Evolutionary conservation across 441 rosid species (phyloP).

Genomic region (Aleurites moluccanus): DNA sequence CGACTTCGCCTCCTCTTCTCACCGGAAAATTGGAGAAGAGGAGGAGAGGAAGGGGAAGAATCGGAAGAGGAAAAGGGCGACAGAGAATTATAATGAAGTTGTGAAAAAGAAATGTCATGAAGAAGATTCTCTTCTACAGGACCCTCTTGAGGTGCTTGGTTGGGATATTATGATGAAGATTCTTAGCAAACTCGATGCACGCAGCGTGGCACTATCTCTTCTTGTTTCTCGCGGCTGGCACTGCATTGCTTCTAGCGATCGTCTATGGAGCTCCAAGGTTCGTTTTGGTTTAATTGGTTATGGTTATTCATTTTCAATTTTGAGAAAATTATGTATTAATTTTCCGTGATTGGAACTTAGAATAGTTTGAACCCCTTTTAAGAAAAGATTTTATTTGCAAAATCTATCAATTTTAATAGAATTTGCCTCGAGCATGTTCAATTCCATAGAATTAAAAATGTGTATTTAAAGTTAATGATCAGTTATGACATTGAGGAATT

Average conservation of each 20-base stretch:
- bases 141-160: slow-evolving; percentile 58
- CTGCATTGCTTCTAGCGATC: slow-evolving; percentile 48
- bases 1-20: neutral
- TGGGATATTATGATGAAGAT: slow-evolving; percentile 56
- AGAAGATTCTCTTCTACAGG: slow-evolving; percentile 13
- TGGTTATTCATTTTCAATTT: neutral
- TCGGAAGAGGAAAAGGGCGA: slow-evolving; percentile 20
- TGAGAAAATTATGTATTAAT: neutral
- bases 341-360: neutral
- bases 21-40: neutral
- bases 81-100: neutral
- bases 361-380: neutral
- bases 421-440: neutral
- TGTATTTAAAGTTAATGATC: neutral
- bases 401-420: too few relatives aligned
- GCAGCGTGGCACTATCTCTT: slow-evolving; percentile 58
- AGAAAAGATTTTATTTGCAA: neutral
- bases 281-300: neutral
- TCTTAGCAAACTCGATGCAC: slow-evolving; percentile 54
- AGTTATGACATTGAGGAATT: neutral
- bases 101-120: neutral
- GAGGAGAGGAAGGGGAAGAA: neutral
- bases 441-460: neutral
- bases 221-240: slow-evolving; percentile 54
- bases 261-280: slow-evolving; percentile 53